Base-by-base conservation (phyloP, 164 flowering plant genomes). In the Liquidambar formosana region DNA sequence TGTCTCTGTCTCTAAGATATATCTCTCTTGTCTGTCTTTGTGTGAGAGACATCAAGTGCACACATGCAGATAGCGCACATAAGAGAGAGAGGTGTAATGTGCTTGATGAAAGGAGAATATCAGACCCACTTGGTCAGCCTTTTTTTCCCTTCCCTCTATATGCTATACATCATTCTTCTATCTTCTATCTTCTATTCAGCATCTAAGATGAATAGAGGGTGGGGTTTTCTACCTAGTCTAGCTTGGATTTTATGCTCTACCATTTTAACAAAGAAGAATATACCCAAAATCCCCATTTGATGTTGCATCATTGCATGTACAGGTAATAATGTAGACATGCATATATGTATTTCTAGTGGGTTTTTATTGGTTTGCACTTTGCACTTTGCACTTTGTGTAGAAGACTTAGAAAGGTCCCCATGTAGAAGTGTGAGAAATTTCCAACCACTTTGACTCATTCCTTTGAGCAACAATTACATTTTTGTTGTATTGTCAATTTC, bases 71-170 rank as follows among this genome's bases (percentile, higher is more conserved):
- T 22, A 19, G 41, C 6, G 41, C 41, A 6, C 6, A 33, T 2
- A 33, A 33, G 41, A 33, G 41, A 33, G 41, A 33, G 41, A 33
- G 41, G 41, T 33, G 41, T 22, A 3, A 47, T 11, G 26, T 54
- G 57, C 57, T 54, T 54, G 57, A 22, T 54, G 57, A 22, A 54
- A 54, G 26, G 57, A 21, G 57, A 12, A 10, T 6, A 54, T 54
- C 57, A 19, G 19, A 54, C 57, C 57, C 57, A 54, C 57, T 54
- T 54, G 57, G 23, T 19, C 25, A 54, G n/a, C n/a, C 57, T 18
- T 54, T 54, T 54, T 54, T 19, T 54, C 14, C 10, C 13, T 22
- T 19, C 22, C 57, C 8, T 3, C 25, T 6, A 33, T 33, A 2
- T 33, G 41, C 41, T 33, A n/a, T n/a, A 33, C 41, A 33, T 33